Percentiles rank a stretch among this genome's conserved stretches.
phyloP scores from a whole-genome alignment of 208 protist genomes.

The Naegleria fowleri region DNA sequence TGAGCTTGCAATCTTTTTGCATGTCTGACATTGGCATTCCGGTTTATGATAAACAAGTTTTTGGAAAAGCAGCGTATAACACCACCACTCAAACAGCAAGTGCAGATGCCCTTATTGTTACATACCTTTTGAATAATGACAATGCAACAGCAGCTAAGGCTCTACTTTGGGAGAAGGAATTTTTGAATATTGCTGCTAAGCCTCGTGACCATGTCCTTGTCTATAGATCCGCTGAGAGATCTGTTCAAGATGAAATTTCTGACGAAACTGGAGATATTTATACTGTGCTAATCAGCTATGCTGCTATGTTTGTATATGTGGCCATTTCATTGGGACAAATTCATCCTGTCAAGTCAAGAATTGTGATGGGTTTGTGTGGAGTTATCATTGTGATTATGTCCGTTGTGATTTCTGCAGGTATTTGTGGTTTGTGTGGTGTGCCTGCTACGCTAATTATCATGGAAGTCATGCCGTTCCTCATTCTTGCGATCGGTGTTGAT shows the following conservation, averaged over 20 bases:
- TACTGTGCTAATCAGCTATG: conserved; percentile 49
- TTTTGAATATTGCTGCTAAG: conserved; percentile 27
- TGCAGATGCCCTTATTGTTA: conserved; percentile 41
- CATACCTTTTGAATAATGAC: conserved; percentile 39
- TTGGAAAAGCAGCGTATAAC: not conserved
- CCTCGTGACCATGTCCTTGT: not conserved
- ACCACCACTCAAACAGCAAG: not conserved
- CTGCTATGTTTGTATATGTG: conserved; percentile 57
- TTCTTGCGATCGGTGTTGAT: conserved; percentile 65
- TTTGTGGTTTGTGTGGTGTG: conserved; percentile 39
- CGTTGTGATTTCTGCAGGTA: conserved; percentile 41
- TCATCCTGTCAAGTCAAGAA: conserved; percentile 37
- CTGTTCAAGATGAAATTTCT: conserved; percentile 51
- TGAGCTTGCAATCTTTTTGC: conserved; percentile 4
- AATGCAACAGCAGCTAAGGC: not conserved
- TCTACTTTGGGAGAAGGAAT: conserved; percentile 36
- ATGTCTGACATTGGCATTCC: conserved; percentile 38
- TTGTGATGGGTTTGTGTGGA: conserved; percentile 39
- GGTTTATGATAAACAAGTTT: conserved; percentile 19
- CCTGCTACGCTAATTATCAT: conserved; percentile 57
- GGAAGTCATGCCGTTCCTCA: conserved; percentile 64
- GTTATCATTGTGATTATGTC: conserved; percentile 48
- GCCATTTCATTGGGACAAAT: conserved; percentile 48
- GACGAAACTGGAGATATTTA: conserved; percentile 46
- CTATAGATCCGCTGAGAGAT: conserved; percentile 39